Percentiles rank a stretch among this genome's conserved stretches.
These are phyloP conservation scores for Phytophthora pini DNA, from an alignment of 352 stramenopile species.

Conservation along the genomic window DNA sequence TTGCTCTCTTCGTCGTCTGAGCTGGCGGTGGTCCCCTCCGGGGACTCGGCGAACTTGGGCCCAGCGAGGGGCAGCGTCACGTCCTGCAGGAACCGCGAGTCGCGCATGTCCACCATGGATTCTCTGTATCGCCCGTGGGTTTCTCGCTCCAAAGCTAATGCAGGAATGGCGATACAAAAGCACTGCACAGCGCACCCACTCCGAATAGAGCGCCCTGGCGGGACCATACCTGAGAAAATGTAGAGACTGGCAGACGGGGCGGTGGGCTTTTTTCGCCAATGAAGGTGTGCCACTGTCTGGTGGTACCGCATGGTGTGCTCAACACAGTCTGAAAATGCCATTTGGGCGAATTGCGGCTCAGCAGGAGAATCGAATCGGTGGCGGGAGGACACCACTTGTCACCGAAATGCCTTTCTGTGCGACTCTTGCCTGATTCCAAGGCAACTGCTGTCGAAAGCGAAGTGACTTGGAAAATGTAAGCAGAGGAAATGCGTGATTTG, in stretches of 20 bases:
- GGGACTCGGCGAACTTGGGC: conserved; percentile 8
- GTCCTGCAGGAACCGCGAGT: conserved; percentile 32
- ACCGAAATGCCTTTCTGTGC: conserved; percentile 7
- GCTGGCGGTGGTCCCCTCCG: conserved; percentile 22
- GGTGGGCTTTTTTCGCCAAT: conserved; percentile 12
- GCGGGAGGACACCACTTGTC: background rate
- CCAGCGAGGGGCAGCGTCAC: conserved; percentile 19
- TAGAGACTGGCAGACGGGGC: background rate
- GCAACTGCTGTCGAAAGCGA: background rate
- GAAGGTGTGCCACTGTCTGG: conserved; percentile 19
- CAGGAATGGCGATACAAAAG: conserved; percentile 26
- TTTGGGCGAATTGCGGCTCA: background rate
- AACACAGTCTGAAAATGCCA: background rate
- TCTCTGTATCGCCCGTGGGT: conserved; percentile 10
- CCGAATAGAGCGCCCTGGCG: conserved; percentile 12
- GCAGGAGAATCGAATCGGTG: conserved; percentile 7
- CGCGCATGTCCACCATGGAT: conserved; percentile 15
- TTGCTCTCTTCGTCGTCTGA: conserved; percentile 36
- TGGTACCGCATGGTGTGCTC: conserved; percentile 16
- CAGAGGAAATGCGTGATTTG: background rate
- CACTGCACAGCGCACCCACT: conserved; percentile 5
- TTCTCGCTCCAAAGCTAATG: conserved; percentile 18
- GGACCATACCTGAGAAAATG: conserved; percentile 30
- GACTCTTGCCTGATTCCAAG: conserved; percentile 2
- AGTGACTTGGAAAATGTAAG: conserved; percentile 1